Evolutionary conservation across 2,329 filamentous ascomycete species (phyloP).

Genomic region (Calonectria crousiana): DNA sequence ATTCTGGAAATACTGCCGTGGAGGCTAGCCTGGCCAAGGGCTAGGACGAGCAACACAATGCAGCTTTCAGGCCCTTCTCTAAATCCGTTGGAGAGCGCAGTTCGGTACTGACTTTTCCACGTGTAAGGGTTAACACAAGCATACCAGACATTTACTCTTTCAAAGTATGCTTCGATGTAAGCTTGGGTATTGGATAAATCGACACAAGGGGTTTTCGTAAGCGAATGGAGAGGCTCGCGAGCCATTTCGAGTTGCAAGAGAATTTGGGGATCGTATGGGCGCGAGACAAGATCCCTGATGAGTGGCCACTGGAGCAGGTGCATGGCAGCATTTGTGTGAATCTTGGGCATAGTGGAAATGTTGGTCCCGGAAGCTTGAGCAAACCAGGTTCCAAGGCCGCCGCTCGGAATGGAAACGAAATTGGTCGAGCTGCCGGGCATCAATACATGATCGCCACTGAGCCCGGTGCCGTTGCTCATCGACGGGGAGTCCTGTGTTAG

Average conservation of each 20-base stretch:
- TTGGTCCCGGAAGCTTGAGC: slow-evolving; percentile 67
- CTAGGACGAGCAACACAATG: slow-evolving; percentile 82
- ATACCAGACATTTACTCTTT: slow-evolving; percentile 86
- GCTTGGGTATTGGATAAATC: slow-evolving; percentile 80
- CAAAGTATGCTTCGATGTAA: slow-evolving; percentile 85
- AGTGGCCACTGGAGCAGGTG: slow-evolving; percentile 85
- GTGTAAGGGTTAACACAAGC: slow-evolving; percentile 87
- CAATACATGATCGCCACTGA: slow-evolving; percentile 68
- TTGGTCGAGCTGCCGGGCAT: slow-evolving; percentile 55
- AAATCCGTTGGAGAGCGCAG: slow-evolving; percentile 80
- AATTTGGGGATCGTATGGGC: slow-evolving; percentile 85
- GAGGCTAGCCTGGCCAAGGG: slow-evolving; percentile 81
- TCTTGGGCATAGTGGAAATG: slow-evolving; percentile 88
- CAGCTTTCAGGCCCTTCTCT: slow-evolving; percentile 85
- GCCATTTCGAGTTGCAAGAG: slow-evolving; percentile 85
- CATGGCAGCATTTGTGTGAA: slow-evolving; percentile 83
- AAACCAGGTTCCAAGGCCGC: slow-evolving; percentile 80
- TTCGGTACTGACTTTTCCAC: slow-evolving; percentile 81
- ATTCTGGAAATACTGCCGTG: slow-evolving; percentile 82
- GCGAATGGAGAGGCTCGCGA: slow-evolving; percentile 77
- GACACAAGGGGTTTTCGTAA: slow-evolving; percentile 74
- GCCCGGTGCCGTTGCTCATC: slow-evolving; percentile 72
- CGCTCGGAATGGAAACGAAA: slow-evolving; percentile 69
- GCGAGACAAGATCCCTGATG: slow-evolving; percentile 81
- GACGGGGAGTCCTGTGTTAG: slow-evolving; percentile 73